Base-by-base conservation (phyloP, 805 yeast species). In the Ogataea saltuana region DNA sequence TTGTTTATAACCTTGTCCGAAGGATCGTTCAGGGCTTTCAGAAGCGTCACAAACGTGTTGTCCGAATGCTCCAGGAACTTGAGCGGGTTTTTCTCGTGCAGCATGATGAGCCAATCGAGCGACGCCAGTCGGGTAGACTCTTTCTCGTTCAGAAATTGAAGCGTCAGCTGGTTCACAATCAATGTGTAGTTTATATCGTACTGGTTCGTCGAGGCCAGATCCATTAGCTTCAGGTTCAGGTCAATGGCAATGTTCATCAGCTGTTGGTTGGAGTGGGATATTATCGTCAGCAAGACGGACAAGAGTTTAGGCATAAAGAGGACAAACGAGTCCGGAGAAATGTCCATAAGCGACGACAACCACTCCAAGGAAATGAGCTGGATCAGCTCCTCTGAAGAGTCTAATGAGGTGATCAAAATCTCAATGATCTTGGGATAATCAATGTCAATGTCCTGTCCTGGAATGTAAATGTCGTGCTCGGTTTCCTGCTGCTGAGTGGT, bases 101-200 rank as follows among this genome's bases (percentile, higher is more conserved):
- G 71, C 74, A 88, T 79, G 12, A 81, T 80, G 23, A 93, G 70
- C 99, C 99, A 93, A 50, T 90, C 96, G 26, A 93, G 68, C 18
- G 93, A 83, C 0, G 95, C 88, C 25, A 88, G 74, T 45, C 93
- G 75, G 0, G 97, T 85, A 21, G 82, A 80, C 48, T 88, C 96
- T 53, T 86, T 83, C 41, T 85, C 88, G 50, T 79, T 81, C 45
- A 80, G 65, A 48, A 85, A 81, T 58, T 89, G 95, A 30, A 80
- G 60, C 3, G 88, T 82, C 43, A 91, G 71, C 4, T 84, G 81
- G 45, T 81, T 81, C 30, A 89, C 80, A 1, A 88, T 81, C 6
- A 84, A 67, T 0, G 80, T 67, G 48, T 79, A 76, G 54, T 79
- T 80, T 7, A 55, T 60, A 3, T 60, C 63, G 27, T 55, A 48